Base-by-base conservation (phyloP, 73 alveolate species). In the Paramecium octaurelia region DNA sequence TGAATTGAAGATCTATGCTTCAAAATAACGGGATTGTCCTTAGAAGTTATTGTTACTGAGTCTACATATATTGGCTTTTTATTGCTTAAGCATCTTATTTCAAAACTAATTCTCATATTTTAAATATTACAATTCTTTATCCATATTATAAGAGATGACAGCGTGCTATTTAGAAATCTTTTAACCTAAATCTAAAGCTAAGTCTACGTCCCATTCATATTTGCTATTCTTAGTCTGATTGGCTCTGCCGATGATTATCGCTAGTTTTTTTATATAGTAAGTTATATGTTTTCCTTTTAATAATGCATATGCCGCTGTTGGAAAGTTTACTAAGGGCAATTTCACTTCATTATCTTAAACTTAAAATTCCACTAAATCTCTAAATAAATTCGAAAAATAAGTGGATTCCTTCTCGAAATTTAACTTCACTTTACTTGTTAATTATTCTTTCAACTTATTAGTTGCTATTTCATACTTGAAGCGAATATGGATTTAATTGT, bases 121-220 rank as follows among this genome's bases (percentile, higher is more conserved):
- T 18, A 59, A 7, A 24, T 86, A 57, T 77, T 86, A 16, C 69
- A n/a, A 18, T 54, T 87, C 58, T 29, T 58, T 36, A 20, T 89
- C 94, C 14, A 42, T 31, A 50, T 89, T 89, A 48, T 89, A 89
- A 11, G 54, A 23, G 3, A 89, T 89, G 6, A 70, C 58, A 24
- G 94, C 94, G 42, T 89, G 94, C 34, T 89, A 89, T 31, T 83
- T 77, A 2, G 94, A 89, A 23, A 89, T 85, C 58, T 89, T 89
- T 35, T 89, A 36, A n/a, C 85, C 68, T 8, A 42, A 43, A 59
- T 83, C 94, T 23, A 89, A 64, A 20, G 42, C 75, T 89, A 89
- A 71, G 40, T 89, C 94, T 23, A 89, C 88, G 7, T 89, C 92
- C 94, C 94, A 89, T 21, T 24, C 31, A 77, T 70, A 70, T 70